Evolutionary conservation across 257 asterid species (phyloP), one percentile per base, ranked within the genome.

Genomic region (Nicotiana tomentosiformis): DNA sequence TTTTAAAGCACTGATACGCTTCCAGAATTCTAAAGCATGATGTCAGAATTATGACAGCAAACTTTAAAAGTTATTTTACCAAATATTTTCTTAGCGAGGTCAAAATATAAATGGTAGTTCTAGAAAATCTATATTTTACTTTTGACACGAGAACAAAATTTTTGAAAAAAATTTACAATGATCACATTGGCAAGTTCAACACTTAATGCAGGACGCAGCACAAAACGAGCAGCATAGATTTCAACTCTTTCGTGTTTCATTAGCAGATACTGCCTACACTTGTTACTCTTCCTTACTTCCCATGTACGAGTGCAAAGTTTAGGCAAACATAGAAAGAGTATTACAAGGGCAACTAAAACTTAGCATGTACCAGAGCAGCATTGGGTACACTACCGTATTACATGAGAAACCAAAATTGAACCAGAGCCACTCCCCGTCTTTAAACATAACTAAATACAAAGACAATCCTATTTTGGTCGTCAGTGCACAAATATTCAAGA

Each of bases 401-500:
- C 77, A 35, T 5, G 78, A 23, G 20, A 72, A 70, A 70, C 60
- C 12, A 70, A 43, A 70, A 43, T 33, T 70, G 35, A 33, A n/a
- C 7, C 20, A 72, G 60, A 20, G 60, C 35, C 5, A 20, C 57
- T 70, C 10, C 78, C 37, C 60, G 4, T 74, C 16, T n/a, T 46
- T 26, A 18, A 26, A 46, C 37, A 23, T 23, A 72, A 11, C 62
- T 4, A 74, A 23, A 14, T 6, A 29, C 20, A 49, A 49, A 49
- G 2, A 49, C 16, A 49, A 72, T 49, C 35, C 62, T 15, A 74
- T 49, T 46, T 49, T 14, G 49, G 15, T 14, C 15, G 43, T 26
- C 43, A 74, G 80, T 23, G 12, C 26, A 49, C 39, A 26, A 57
- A 51, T 26, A 72, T 81, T 87, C 86, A 85, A 57, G 89, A 77